Percentiles rank a stretch among this genome's conserved stretches.
phyloP scores from a whole-genome alignment of 768 basidiomycete genomes.

The Leccinum variicolor region DNA sequence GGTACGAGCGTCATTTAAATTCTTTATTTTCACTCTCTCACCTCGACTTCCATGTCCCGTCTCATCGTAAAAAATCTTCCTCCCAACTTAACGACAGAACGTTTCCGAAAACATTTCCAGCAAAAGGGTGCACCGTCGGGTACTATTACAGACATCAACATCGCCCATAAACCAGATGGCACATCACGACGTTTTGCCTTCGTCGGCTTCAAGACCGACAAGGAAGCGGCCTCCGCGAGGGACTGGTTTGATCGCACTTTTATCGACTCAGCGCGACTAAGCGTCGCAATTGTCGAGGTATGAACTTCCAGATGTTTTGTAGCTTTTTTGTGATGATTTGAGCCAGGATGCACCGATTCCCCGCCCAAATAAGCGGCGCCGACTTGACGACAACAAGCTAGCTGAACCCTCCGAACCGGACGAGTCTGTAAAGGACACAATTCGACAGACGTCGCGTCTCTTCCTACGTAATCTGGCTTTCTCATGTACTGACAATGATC shows the following conservation, averaged over 20 bases:
- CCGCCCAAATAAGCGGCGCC: constrained; percentile 67
- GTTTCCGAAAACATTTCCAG: constrained; percentile 67
- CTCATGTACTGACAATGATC: constrained; percentile 69
- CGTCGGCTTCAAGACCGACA: constrained; percentile 80
- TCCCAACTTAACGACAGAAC: constrained; percentile 57
- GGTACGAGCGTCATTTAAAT: not conserved
- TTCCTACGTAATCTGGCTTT: constrained; percentile 97
- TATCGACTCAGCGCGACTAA: constrained; percentile 75
- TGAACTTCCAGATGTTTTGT: not conserved
- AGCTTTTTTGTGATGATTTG: constrained; percentile 2
- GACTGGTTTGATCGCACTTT: constrained; percentile 86
- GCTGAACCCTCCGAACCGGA: constrained; percentile 10
- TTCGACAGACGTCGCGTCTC: constrained; percentile 72
- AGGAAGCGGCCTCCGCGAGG: constrained; percentile 70
- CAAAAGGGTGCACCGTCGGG: constrained; percentile 58
- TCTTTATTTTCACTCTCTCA: not conserved
- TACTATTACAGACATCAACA: constrained; percentile 81
- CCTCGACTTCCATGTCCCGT: constrained; percentile 58
- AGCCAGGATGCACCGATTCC: constrained; percentile 61
- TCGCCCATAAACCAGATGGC: constrained; percentile 74
- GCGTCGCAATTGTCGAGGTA: constrained; percentile 76
- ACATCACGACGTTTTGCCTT: constrained; percentile 88
- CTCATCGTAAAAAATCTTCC: constrained; percentile 84
- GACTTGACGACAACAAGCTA: constrained; percentile 31
- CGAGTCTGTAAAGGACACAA: constrained; percentile 44